These are phyloP conservation scores for Meripilus lineatus DNA, from an alignment of 1,284 basidiomycete genomes.

Conservation along the genomic window DNA sequence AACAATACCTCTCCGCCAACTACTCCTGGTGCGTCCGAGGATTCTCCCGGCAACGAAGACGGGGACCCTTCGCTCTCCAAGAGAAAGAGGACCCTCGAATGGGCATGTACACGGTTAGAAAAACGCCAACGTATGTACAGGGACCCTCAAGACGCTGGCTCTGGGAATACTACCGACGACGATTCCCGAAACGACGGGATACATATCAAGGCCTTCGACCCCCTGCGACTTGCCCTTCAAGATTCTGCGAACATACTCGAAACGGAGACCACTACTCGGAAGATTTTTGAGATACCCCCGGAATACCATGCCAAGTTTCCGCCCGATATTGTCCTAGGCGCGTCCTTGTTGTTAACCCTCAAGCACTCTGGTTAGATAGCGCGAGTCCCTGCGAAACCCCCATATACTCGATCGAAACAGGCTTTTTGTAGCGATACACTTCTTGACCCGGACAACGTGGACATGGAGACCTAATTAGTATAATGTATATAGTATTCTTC, in stretches of 20 bases:
- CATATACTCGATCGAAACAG: too few relatives aligned
- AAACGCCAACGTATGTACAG: slow-evolving; percentile 26
- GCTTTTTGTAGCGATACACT: too few relatives aligned
- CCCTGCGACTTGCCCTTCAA: background rate
- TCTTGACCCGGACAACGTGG: too few relatives aligned
- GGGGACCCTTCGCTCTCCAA: background rate
- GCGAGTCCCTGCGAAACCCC: background rate
- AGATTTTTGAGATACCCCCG: slow-evolving; percentile 16
- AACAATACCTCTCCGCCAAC: background rate
- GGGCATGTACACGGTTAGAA: slow-evolving; percentile 39
- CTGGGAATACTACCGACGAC: slow-evolving; percentile 16
- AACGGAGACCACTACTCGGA: background rate
- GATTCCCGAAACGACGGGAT: slow-evolving; percentile 17
- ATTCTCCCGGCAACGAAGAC: background rate
- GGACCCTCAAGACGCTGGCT: slow-evolving; percentile 16
- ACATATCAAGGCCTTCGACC: background rate
- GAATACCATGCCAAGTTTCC: slow-evolving; percentile 22
- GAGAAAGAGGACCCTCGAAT: slow-evolving; percentile 33
- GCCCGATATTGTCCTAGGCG: slow-evolving; percentile 36
- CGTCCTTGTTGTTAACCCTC: slow-evolving; percentile 35
- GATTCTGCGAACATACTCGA: slow-evolving; percentile 1
- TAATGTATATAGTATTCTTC: background rate
- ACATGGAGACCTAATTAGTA: too few relatives aligned
- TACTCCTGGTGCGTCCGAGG: background rate
- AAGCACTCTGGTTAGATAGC: slow-evolving; percentile 26